Conservation (phyloP, 768 basidiomycete species). For the Phlebiopsis flavidoalba region DNA sequence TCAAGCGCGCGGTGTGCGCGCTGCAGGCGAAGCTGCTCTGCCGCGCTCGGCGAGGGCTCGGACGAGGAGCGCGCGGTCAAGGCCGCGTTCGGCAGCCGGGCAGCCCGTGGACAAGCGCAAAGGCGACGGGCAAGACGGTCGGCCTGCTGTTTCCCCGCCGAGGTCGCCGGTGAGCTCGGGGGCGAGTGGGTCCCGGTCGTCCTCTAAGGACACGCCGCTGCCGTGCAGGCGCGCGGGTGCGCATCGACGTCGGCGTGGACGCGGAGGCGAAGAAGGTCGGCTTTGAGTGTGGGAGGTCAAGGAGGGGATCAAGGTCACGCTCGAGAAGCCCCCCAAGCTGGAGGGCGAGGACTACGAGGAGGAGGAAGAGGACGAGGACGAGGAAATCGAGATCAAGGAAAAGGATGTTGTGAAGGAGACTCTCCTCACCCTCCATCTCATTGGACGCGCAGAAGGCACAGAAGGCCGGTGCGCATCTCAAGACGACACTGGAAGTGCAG, state of each 20-base stretch:
- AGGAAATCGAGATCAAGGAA: conserved; percentile 60
- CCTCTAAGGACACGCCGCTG: conserved; percentile 63
- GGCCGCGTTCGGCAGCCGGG: conserved; percentile 42
- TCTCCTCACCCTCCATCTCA: conserved; percentile 34
- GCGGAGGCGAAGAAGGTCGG: conserved; percentile 42
- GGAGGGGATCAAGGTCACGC: conserved; percentile 62
- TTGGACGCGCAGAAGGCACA: conserved; percentile 34
- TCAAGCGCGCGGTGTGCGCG: conserved; percentile 69
- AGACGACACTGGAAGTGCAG: conserved; percentile 46
- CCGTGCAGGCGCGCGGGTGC: conserved; percentile 59
- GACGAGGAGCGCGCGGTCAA: conserved; percentile 46
- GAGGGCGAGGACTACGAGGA: conserved; percentile 46
- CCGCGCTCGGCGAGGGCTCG: conserved; percentile 33
- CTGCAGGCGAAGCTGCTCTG: conserved; percentile 65
- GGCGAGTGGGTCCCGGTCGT: conserved; percentile 66
- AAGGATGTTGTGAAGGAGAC: conserved; percentile 52
- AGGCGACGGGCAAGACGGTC: conserved; percentile 58
- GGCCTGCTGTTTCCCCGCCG: conserved; percentile 61
- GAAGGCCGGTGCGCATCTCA: conserved; percentile 40
- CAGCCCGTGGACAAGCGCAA: conserved; percentile 37
- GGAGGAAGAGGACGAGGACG: conserved; percentile 56
- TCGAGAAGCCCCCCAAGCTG: conserved; percentile 40
- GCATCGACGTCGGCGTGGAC: conserved; percentile 45
- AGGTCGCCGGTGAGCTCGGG: conserved; percentile 39
- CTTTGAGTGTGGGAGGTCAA: conserved; percentile 77